phyloP scores from a whole-genome alignment of 163 green algal species.

The Volvox carteri region DNA sequence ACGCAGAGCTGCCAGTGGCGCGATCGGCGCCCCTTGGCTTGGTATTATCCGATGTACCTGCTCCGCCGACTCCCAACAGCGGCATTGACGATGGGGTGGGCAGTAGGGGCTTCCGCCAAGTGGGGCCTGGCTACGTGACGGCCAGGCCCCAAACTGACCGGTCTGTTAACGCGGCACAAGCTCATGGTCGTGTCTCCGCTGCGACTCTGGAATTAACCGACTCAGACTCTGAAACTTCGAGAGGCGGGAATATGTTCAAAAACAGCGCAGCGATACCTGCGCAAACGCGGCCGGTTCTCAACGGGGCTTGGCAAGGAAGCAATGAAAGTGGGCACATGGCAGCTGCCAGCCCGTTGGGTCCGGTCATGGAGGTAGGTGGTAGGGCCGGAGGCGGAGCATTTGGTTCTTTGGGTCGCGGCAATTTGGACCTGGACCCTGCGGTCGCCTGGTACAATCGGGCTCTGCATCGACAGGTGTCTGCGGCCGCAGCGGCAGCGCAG shows the following conservation, averaged over 20 bases:
- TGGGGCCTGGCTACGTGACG: not conserved
- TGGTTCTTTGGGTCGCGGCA: not conserved
- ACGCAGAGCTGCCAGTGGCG: not conserved
- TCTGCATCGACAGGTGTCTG: not conserved
- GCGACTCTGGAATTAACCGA: not conserved
- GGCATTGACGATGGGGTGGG: not conserved
- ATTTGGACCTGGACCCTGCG: constrained; percentile 7
- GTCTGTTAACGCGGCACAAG: not conserved
- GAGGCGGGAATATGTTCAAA: not conserved
- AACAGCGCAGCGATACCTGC: not conserved
- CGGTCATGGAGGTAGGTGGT: not conserved
- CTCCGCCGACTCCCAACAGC: not conserved
- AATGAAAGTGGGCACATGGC: not conserved
- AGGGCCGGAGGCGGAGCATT: not conserved
- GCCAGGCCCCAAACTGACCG: not conserved
- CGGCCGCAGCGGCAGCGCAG: not conserved
- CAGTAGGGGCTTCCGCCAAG: not conserved
- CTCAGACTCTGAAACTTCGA: not conserved
- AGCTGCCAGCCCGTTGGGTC: not conserved
- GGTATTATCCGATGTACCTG: not conserved
- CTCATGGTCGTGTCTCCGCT: not conserved
- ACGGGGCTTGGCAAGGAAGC: not conserved
- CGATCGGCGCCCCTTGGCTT: not conserved
- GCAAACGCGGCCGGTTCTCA: not conserved
- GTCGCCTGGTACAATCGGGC: constrained; percentile 43